Conservation (phyloP, 2,329 filamentous ascomycete genomes). For the Pestalotiopsis sp. region DNA sequence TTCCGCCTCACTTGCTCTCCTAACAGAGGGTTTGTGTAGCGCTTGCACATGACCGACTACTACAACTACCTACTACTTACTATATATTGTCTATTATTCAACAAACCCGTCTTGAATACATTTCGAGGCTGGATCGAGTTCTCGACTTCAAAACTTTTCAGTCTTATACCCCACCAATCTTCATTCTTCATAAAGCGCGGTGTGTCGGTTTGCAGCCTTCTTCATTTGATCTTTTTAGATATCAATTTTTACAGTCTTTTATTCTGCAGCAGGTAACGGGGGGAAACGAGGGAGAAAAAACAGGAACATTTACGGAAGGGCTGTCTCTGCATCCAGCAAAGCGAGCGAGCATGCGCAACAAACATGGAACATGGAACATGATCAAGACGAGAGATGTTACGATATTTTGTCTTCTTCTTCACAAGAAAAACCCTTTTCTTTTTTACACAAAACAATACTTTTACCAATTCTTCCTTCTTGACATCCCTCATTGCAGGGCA, state of each 20-base stretch:
- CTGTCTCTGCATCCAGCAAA: neutral
- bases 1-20: neutral
- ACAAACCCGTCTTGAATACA: conserved; percentile 3
- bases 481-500: neutral
- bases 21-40: neutral
- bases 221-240: neutral
- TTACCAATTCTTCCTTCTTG: neutral
- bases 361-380: conserved; percentile 1
- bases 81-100: conserved; percentile 6
- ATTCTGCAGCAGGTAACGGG: neutral
- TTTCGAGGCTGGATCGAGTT: neutral
- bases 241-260: neutral
- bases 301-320: neutral
- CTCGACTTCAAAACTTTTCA: neutral
- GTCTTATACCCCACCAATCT: conserved; percentile 11
- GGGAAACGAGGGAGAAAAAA: neutral
- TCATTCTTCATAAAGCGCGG: neutral
- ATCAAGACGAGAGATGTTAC: conserved; percentile 9
- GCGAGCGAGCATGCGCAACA: conserved; percentile 3
- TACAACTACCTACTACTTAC: conserved; percentile 2
- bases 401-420: conserved; percentile 2
- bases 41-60: conserved; percentile 5
- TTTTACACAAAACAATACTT: neutral
- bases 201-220: conserved; percentile 9
- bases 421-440: neutral